phyloP scores from a whole-genome alignment of 192 early-diverging fungal genomes.

The Podila epicladia region DNA sequence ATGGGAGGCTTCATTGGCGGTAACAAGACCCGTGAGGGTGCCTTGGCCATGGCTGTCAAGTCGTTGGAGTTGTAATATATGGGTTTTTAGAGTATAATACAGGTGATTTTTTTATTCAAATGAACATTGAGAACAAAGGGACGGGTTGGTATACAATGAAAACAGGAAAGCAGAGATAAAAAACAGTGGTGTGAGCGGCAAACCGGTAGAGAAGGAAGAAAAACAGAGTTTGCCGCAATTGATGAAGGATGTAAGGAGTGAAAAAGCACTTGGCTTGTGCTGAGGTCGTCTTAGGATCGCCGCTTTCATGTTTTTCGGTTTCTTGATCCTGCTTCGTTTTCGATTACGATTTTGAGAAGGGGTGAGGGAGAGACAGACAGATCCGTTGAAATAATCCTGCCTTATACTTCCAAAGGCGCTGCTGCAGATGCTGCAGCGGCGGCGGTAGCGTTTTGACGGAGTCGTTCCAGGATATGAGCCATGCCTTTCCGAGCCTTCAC shows the following conservation, averaged over 20 bases:
- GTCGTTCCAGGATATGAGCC: conserved; percentile 60
- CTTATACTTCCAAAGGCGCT: conserved; percentile 10
- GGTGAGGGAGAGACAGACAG: neutral
- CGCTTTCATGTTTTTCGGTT: no score
- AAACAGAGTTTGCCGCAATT: no score
- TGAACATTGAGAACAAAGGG: no score
- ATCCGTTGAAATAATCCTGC: conserved; percentile 1
- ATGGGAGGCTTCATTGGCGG: conserved; percentile 63
- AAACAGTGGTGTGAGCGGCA: no score
- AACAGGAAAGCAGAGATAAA: no score
- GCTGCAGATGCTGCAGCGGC: conserved; percentile 14
- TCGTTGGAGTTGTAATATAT: conserved; percentile 59
- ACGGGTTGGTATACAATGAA: no score
- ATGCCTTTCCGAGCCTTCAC: conserved; percentile 64
- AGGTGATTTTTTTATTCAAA: neutral
- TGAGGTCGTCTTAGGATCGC: no score
- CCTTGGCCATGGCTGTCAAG: conserved; percentile 72
- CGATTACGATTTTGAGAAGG: neutral
- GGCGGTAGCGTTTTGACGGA: conserved; percentile 53
- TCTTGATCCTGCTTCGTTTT: no score
- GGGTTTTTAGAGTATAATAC: neutral
- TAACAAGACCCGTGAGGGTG: conserved; percentile 81
- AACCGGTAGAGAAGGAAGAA: no score
- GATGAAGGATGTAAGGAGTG: no score
- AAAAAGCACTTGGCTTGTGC: no score